Base-by-base conservation (phyloP, 306 rosid species). In the Mimosa pudica region DNA sequence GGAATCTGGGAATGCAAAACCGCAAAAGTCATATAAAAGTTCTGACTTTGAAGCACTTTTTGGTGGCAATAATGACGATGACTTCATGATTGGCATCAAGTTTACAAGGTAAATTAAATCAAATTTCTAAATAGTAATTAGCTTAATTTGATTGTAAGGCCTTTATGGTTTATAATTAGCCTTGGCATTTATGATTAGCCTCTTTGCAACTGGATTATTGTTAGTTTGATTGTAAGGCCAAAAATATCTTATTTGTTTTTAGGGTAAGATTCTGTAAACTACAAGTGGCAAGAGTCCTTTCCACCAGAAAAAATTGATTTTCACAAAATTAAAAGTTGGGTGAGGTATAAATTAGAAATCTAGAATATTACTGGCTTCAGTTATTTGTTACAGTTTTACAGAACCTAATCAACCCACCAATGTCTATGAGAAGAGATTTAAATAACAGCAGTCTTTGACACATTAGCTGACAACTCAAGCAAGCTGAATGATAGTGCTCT, bases 1-100 rank as follows among this genome's bases (percentile, higher is more conserved):
- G 69, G 88, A 81, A 30, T 70, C 63, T 69, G 82, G 69, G 61
- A 85, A 81, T 76, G 74, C 52, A 47, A 77, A 77, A 66, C 75
- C 85, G 79, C 82, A 80, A 1, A 87, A 85, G 73, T 82, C 92
- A 42, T 82, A 91, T 61, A 94, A 95, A 84, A 90, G 97, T 63
- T 68, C 88, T 0, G 98, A 95, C 86, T 92, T 86, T 75, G 55
- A 92, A 77, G 80, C 83, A 79, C 98, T 95, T 82, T 91, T 92
- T 91, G 88, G 89, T 66, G 98, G 94, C 69, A 91, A 89, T 84
- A 88, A 86, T 71, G 91, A 83, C 78, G 98, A 95, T 80, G 88
- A 88, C 79, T 95, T 95, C 84, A 90, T 95, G 96, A 80, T 92
- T 69, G 98, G 98, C 82, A 91, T 95, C 84, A 95, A 95, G 86